Percentiles rank a stretch among this genome's conserved stretches.
Evolutionary conservation across 2,329 filamentous ascomycete species (phyloP).

Genomic region (Penicillium sp.): DNA sequence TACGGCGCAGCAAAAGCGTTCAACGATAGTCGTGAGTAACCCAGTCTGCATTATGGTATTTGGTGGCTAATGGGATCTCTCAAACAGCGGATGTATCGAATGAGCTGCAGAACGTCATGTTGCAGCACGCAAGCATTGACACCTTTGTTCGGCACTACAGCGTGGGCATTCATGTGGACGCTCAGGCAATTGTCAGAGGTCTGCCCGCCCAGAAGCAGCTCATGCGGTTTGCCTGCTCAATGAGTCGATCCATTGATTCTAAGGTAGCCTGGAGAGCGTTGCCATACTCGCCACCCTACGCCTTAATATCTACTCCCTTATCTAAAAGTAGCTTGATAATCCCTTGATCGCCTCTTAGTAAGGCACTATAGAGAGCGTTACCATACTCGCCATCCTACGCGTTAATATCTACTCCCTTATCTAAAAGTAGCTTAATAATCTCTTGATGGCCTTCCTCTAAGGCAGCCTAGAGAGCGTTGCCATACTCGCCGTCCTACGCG

Average conservation of each 20-base stretch:
- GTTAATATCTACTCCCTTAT: no score
- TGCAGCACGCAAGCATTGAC: conserved; percentile 22
- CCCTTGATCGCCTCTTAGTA: no score
- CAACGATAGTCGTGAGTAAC: conserved; percentile 39
- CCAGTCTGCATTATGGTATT: conserved; percentile 14
- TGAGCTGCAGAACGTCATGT: conserved; percentile 25
- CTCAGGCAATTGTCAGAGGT: conserved; percentile 25
- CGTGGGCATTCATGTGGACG: conserved; percentile 27
- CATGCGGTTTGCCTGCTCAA: conserved; percentile 26
- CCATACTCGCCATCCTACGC: no score
- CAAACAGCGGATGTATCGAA: conserved; percentile 23
- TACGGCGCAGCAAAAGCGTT: conserved; percentile 39
- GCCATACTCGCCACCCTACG: no score
- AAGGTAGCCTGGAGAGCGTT: no score
- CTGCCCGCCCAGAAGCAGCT: conserved; percentile 23
- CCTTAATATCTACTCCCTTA: no score
- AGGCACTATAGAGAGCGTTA: no score
- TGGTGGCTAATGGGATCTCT: conserved; percentile 4
- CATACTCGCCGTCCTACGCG: no score
- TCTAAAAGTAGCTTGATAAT: no score
- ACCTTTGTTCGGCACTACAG: conserved; percentile 31
- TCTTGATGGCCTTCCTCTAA: no score
- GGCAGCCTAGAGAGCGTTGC: no score
- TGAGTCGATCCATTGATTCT: conserved; percentile 29
- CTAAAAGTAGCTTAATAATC: no score